Conservation (phyloP, 2,329 filamentous ascomycete genomes). For the Clonostachys rhizophaga region DNA sequence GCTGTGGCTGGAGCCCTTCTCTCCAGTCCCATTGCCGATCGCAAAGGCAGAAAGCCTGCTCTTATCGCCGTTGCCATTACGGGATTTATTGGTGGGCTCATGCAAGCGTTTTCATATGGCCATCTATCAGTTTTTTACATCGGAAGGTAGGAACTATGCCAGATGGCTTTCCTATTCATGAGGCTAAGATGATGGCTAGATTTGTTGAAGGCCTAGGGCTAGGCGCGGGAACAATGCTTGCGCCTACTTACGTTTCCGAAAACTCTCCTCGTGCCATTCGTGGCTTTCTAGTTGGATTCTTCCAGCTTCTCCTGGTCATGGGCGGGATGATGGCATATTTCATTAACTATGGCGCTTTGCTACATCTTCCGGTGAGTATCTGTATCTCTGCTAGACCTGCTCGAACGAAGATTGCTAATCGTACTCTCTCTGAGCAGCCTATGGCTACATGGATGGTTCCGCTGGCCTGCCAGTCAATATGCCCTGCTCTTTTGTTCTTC, state of each 20-base stretch:
- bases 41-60: conserved; percentile 19
- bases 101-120: conserved; percentile 23
- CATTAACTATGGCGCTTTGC: conserved; percentile 46
- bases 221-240: conserved; percentile 49
- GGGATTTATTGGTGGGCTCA: conserved; percentile 18
- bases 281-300: conserved; percentile 54
- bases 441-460: conserved; percentile 46
- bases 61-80: conserved; percentile 18
- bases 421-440: background rate
- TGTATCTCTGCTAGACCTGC: background rate
- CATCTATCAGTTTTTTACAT: conserved; percentile 18
- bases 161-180: background rate
- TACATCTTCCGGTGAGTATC: conserved; percentile 19
- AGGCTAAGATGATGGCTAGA: conserved; percentile 6
- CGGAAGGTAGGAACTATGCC: conserved; percentile 10
- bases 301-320: conserved; percentile 52
- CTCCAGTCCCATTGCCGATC: conserved; percentile 16
- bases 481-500: conserved; percentile 45
- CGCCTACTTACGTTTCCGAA: conserved; percentile 56
- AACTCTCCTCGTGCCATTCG: conserved; percentile 55
- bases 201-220: conserved; percentile 50
- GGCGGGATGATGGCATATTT: conserved; percentile 48
- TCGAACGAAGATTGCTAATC: too few relatives aligned
- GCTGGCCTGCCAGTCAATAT: conserved; percentile 50
- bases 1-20: conserved; percentile 14